Percentiles rank a stretch among this genome's conserved stretches.
Evolutionary conservation across 176 grass and related monocot genomes (phyloP).

Genomic region (Typha latifolia): DNA sequence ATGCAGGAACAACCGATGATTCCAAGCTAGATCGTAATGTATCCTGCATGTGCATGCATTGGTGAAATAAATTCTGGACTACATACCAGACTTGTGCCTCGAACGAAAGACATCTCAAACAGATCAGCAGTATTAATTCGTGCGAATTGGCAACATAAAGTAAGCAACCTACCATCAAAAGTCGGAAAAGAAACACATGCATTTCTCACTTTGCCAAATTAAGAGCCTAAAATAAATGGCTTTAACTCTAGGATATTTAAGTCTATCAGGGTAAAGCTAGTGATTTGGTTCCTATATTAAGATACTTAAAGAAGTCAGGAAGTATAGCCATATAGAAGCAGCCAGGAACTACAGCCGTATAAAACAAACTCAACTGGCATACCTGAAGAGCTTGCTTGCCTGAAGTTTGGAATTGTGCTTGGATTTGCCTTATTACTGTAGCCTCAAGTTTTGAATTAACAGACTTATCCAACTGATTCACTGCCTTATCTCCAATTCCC

Average conservation of each 20-base stretch:
- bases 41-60: conserved; percentile 37
- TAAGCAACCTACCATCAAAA: background rate
- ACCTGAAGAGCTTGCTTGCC: conserved; percentile 80
- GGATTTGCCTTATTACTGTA: conserved; percentile 64
- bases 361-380: background rate
- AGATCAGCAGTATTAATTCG: background rate
- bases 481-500: conserved; percentile 68
- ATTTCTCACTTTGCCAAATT: background rate
- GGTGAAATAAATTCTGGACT: background rate
- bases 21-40: conserved; percentile 61
- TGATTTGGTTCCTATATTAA: background rate
- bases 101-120: background rate
- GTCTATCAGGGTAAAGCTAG: background rate
- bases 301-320: background rate
- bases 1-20: conserved; percentile 67
- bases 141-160: background rate
- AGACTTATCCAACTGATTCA: conserved; percentile 87
- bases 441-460: conserved; percentile 69
- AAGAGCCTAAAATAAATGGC: background rate
- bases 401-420: conserved; percentile 75
- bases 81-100: background rate
- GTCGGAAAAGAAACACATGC: background rate
- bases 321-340: background rate
- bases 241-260: background rate
- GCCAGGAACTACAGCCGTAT: background rate